Evolutionary conservation across 768 basidiomycete species (phyloP).

Genomic region (Mycena indigotica): DNA sequence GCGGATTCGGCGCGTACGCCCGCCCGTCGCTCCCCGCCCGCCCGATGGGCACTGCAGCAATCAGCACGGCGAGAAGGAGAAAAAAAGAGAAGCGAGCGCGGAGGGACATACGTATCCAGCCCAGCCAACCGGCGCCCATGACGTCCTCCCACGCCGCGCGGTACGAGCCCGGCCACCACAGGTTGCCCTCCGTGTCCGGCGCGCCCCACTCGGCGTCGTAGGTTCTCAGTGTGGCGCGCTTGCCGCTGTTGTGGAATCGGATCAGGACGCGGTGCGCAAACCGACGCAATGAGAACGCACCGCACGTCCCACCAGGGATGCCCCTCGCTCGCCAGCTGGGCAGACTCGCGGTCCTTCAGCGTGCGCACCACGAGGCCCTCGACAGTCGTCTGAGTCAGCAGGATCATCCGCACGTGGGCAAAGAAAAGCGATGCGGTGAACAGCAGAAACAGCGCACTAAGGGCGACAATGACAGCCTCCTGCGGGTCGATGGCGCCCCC

Average conservation of each 20-base stretch:
- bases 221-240: conserved; percentile 41
- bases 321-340: conserved; percentile 50
- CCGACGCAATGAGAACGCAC: neutral
- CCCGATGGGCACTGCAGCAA: conserved; percentile 51
- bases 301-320: conserved; percentile 57
- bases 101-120: conserved; percentile 77
- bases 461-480: conserved; percentile 67
- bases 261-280: neutral
- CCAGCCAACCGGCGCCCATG: conserved; percentile 70
- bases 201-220: conserved; percentile 88
- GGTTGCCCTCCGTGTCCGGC: conserved; percentile 72
- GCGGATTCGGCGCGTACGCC: conserved; percentile 66
- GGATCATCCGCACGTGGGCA: conserved; percentile 64
- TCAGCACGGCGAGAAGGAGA: neutral
- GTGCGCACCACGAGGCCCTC: conserved; percentile 64
- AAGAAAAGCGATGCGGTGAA: conserved; percentile 63
- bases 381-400: conserved; percentile 73
- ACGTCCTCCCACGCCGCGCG: conserved; percentile 73
- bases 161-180: conserved; percentile 80
- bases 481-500: conserved; percentile 57
- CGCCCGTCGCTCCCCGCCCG: conserved; percentile 58
- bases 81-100: conserved; percentile 12
- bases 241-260: conserved; percentile 47
- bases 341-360: conserved; percentile 67
- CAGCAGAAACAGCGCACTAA: conserved; percentile 74